Evolutionary conservation across 108 stramenopile species (phyloP).

Genomic region (Craspedostauros australis): DNA sequence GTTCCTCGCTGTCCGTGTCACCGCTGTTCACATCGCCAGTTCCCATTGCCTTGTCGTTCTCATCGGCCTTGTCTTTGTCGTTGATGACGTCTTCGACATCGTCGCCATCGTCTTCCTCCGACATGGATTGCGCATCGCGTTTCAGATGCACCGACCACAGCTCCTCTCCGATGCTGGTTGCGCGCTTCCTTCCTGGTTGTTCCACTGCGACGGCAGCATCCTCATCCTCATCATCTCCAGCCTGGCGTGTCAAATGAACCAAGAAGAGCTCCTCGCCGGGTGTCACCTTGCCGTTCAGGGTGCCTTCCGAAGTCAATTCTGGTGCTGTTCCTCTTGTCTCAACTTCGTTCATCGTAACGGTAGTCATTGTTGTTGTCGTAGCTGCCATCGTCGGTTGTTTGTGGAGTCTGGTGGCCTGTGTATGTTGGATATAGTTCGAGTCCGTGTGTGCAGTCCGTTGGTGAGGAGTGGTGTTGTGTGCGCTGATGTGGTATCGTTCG

Average conservation of each 20-base stretch:
- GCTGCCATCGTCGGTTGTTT: neutral
- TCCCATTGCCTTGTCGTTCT: neutral
- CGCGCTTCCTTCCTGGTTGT: slow-evolving; percentile 26
- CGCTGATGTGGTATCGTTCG: too few relatives aligned
- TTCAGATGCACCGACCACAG: slow-evolving; percentile 61
- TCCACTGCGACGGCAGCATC: slow-evolving; percentile 28
- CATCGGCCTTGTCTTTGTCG: neutral
- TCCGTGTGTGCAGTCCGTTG: too few relatives aligned
- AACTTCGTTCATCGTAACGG: neutral
- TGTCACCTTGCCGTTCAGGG: slow-evolving; percentile 10
- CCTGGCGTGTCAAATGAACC: slow-evolving; percentile 50
- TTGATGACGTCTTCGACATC: neutral
- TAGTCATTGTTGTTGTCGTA: neutral
- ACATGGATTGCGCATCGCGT: slow-evolving; percentile 45
- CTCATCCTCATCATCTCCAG: slow-evolving; percentile 32
- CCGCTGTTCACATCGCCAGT: too few relatives aligned
- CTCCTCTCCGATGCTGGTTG: slow-evolving; percentile 52
- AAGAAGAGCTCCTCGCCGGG: slow-evolving; percentile 67
- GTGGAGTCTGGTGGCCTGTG: too few relatives aligned
- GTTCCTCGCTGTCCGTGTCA: too few relatives aligned
- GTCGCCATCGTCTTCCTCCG: slow-evolving; percentile 35
- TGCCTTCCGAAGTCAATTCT: slow-evolving; percentile 1
- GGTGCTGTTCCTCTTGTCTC: slow-evolving; percentile 3
- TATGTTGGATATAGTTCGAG: too few relatives aligned
- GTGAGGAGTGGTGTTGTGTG: too few relatives aligned